Base-by-base conservation (phyloP, 257 asterid genomes). In the Solanum pinnatisectum region DNA sequence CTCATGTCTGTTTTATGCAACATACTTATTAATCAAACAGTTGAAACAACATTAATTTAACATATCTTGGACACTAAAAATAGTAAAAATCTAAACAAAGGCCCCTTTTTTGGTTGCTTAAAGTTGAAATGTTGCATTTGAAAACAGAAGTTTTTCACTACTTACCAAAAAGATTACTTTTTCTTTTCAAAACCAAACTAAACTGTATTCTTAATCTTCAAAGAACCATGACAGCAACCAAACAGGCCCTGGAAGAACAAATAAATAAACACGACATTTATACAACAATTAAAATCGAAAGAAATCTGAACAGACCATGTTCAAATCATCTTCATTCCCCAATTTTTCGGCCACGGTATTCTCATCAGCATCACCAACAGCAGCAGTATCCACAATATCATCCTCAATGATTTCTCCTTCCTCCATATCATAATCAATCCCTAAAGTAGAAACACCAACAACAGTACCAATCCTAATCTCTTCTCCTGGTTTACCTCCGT, bases 361-460 rank as follows among this genome's bases (percentile, higher is more conserved):
- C 72, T 37, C 89, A 83, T 85, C 83, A 85, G 87, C 84, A 6
- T 39, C 87, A 85, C 8, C 81, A 85, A 27, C 79, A n/a, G 40
- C 81, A 39, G 81, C 79, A 39, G 87, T 25, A 85, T 70, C 71
- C 15, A n/a, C 42, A 25, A 72, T 16, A 84, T 88, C 95, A 59
- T 94, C 98, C 88, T 95, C 99, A 88, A 97, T 86, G 88, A 97
- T 97, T 91, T 97, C 99, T 20, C 99, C 99, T 93, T 97, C 99
- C 92, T 97, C 99, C 98, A 96, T 94, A 84, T 97, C 98, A 87
- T 95, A 97, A 95, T 94, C 94, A 44, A 94, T 91, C 88, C 93
- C 95, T 18, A 92, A 88, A 27, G 88, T 91, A 83, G 91, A 82
- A 37, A 90, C 94, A 33, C 42, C 87, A 85, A 84, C 74, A 73